phyloP scores from a whole-genome alignment of 306 rosid species.

The Prunus armeniaca region DNA sequence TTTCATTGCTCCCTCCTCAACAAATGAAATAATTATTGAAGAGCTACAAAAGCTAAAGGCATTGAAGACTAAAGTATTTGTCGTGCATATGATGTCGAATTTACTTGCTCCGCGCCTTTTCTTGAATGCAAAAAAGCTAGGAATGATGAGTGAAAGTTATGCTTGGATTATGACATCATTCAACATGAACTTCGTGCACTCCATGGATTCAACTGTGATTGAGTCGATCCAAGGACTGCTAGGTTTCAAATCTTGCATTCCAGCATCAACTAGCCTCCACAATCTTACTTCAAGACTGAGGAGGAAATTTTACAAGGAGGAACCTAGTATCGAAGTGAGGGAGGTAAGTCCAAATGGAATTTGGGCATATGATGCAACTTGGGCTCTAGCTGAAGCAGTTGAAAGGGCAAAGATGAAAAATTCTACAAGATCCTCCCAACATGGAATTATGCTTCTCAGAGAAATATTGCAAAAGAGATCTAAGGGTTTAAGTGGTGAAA shows the following conservation, averaged over 20 bases:
- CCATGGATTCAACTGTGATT: neutral
- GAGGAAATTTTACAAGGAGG: neutral
- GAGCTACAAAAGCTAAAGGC: constrained; percentile 2
- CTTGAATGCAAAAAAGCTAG: neutral
- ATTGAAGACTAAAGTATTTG: neutral
- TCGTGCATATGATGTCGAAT: constrained; percentile 2
- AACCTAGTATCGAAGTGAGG: too few relatives aligned
- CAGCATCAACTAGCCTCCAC: neutral
- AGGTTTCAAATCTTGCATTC: neutral
- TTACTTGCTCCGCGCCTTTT: neutral
- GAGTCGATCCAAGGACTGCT: neutral
- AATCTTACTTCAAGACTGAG: neutral
- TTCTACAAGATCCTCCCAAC: neutral
- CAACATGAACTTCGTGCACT: neutral
- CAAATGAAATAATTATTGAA: neutral
- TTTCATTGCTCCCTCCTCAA: neutral
- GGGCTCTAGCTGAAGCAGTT: too few relatives aligned
- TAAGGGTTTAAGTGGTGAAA: neutral
- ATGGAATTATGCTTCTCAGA: neutral
- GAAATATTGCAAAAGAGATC: neutral
- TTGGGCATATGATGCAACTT: too few relatives aligned
- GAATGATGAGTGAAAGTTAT: constrained; percentile 10
- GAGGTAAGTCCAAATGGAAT: too few relatives aligned
- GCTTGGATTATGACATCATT: constrained; percentile 4
- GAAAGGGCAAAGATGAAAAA: neutral